Evolutionary conservation across 2,329 filamentous ascomycete species (phyloP), one percentile per base, ranked within the genome.

Genomic region (Trichophyton rubrum): DNA sequence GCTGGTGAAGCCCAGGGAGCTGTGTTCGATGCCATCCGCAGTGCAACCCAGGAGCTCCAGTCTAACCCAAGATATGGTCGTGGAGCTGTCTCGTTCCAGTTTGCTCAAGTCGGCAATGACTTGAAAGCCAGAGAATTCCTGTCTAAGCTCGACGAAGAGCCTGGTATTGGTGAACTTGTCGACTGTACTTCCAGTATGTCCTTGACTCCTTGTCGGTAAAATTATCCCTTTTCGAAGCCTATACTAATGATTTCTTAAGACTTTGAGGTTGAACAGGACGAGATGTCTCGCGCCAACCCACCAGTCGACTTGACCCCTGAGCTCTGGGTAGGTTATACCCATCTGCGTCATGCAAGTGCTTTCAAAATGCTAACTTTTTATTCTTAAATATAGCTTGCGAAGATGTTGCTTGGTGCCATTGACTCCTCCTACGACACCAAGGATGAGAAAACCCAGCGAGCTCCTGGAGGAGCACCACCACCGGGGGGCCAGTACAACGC

Each of bases 21-120:
- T 15, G 79, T 86, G 6, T 77, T 79, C 45, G 79, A 85, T 59
- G 79, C 80, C 40, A 83, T 87, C 64, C 76, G 77, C 56, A 77
- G 78, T 65, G 79, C 82, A 1, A 74, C 78, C 58, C 73, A 78
- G 20, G 78, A 83, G 62, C 72, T 83, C 27, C 68, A 74, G 24
- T 73, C 75, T 45, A 75, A 69, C 56, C 73, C 77, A 58, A 78
- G 75, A 58, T 82, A 81, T 66, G 82, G 83, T 35, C 75, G 76
- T 30, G 80, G 80, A 56, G 82, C 82, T n/a, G 71, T 86, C 62
- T 79, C 82, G 0, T 86, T 86, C 74, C 83, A 87, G 67, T 86
- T 87, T 67, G 84, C 84, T 0, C 85, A 87, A 66, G 85, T 87
- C 56, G 85, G 85, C 63, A 86, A 85, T 66, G 85, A 87, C 66